Evolutionary conservation across 140 eudicot genomes (phyloP), one percentile per base, ranked within the genome.

Genomic region (Senecio squalidus): DNA sequence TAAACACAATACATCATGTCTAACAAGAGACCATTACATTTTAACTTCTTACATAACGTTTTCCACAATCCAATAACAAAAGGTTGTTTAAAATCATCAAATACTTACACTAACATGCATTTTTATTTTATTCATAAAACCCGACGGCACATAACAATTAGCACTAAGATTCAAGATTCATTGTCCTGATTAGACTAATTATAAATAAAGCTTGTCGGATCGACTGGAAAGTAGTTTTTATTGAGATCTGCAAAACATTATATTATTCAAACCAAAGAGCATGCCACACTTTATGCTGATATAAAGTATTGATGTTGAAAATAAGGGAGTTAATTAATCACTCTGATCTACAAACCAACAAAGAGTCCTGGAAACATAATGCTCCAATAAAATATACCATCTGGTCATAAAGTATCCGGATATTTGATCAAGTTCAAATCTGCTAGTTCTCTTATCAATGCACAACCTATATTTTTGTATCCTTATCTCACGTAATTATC

Each of bases 181-280:
- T 63, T 47, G 64, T 63, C 65, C 34, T 33, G 27, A 31, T 47
- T 44, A 24, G 45, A 39, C 22, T 57, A 23, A 46, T 33, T 28
- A 31, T 25, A 44, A 25, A 54, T 44, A 40, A 30, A 53, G 20
- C 50, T 64, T 62, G 76, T 63, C 51, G 38, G 60, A 55, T 56
- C 47, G 51, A 70, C 33, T 44, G 30, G 34, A 58, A 63, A 16
- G 18, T 62, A 46, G 66, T 71, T 53, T 34, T 44, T 55, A 33
- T 71, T 45, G 55, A 71, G 76, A 71, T 71, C 76, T 55, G 71
- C 60, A 71, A 33, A 14, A 18, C 22, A 33, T 62, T 59, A 69
- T 59, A 45, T 53, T 45, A 62, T 53, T 68, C 44, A 44, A 24
- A 33, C 36, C 30, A 53, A 41, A 18, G 24, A 66, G 0, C 55